A percentile compares a stretch with the other conserved stretches of the same genome.
These are phyloP conservation scores for Metschnikowia noctiluminum DNA, from an alignment of 805 yeast species.

Conservation along the genomic window DNA sequence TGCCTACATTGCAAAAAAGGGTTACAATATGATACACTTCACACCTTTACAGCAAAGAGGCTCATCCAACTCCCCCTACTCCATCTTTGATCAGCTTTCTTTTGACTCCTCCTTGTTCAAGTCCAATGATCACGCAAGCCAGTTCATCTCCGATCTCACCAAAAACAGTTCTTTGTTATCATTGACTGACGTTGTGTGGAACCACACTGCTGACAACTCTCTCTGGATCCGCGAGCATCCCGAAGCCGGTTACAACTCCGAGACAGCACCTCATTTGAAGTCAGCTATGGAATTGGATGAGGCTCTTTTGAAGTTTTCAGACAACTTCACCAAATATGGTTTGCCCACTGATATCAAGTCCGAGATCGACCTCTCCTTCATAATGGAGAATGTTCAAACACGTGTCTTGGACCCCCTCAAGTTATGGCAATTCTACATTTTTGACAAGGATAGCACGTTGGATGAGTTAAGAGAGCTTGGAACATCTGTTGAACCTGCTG, in stretches of 20 bases:
- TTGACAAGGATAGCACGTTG: slow-evolving; percentile 50
- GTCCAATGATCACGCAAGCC: slow-evolving; percentile 48
- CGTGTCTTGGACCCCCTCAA: slow-evolving; percentile 65
- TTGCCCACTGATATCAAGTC: slow-evolving; percentile 55
- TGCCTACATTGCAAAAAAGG: slow-evolving; percentile 59
- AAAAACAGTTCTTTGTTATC: slow-evolving; percentile 61
- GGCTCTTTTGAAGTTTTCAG: slow-evolving; percentile 63
- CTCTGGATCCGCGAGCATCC: slow-evolving; percentile 83
- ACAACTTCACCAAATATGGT: slow-evolving; percentile 50
- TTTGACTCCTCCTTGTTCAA: slow-evolving; percentile 70
- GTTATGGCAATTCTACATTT: slow-evolving; percentile 86
- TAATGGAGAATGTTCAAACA: slow-evolving; percentile 65
- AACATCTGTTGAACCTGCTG: slow-evolving; percentile 29
- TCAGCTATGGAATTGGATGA: slow-evolving; percentile 84
- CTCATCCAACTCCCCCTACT: slow-evolving; percentile 87
- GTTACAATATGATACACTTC: slow-evolving; percentile 94
- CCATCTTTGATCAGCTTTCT: slow-evolving; percentile 78
- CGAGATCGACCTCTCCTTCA: slow-evolving; percentile 51
- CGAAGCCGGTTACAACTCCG: slow-evolving; percentile 81
- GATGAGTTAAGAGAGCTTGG: slow-evolving; percentile 37
- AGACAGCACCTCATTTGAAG: slow-evolving; percentile 84
- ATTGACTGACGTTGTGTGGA: slow-evolving; percentile 88
- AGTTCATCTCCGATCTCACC: slow-evolving; percentile 49
- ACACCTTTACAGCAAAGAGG: slow-evolving; percentile 93
- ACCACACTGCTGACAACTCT: slow-evolving; percentile 92